These are phyloP conservation scores for Colletotrichum gloeosporioides DNA, from an alignment of 2,329 filamentous ascomycete species.

Conservation along the genomic window DNA sequence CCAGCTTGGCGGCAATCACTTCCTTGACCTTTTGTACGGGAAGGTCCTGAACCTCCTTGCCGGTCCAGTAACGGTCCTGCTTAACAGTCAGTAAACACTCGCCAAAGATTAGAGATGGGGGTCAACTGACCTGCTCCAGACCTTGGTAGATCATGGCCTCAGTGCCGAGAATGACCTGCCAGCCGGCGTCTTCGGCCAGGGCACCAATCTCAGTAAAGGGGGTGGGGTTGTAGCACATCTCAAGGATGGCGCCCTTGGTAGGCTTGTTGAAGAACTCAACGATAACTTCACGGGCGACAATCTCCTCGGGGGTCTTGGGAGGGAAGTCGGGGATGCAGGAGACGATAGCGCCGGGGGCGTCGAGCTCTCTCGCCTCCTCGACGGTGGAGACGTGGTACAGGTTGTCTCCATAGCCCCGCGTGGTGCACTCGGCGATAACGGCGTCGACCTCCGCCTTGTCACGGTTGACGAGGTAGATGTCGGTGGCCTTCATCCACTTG, in stretches of 20 bases:
- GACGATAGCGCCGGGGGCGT: conserved; percentile 70
- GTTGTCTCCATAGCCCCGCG: conserved; percentile 62
- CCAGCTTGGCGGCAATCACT: conserved; percentile 49
- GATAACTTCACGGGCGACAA: conserved; percentile 60
- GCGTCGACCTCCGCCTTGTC: conserved; percentile 70
- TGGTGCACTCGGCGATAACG: conserved; percentile 68
- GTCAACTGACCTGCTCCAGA: conserved; percentile 60
- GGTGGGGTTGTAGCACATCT: conserved; percentile 84
- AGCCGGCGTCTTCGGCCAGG: conserved; percentile 65
- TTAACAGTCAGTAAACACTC: not conserved
- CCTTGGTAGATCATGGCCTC: conserved; percentile 82
- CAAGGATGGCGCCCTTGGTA: conserved; percentile 72
- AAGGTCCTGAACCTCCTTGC: conserved; percentile 60
- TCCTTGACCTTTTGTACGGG: conserved; percentile 65
- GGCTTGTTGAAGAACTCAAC: conserved; percentile 51
- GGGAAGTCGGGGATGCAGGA: conserved; percentile 79
- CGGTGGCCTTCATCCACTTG: conserved; percentile 70
- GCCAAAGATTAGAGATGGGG: not conserved
- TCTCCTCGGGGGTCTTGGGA: conserved; percentile 69
- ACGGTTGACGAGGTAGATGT: conserved; percentile 80
- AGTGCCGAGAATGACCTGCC: conserved; percentile 78
- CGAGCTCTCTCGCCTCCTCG: conserved; percentile 62
- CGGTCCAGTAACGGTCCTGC: conserved; percentile 67
- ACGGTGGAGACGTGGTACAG: conserved; percentile 67
- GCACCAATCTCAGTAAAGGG: conserved; percentile 71